Base-by-base conservation (phyloP, 2,329 filamentous ascomycete species). In the Aspergillus hortae region DNA sequence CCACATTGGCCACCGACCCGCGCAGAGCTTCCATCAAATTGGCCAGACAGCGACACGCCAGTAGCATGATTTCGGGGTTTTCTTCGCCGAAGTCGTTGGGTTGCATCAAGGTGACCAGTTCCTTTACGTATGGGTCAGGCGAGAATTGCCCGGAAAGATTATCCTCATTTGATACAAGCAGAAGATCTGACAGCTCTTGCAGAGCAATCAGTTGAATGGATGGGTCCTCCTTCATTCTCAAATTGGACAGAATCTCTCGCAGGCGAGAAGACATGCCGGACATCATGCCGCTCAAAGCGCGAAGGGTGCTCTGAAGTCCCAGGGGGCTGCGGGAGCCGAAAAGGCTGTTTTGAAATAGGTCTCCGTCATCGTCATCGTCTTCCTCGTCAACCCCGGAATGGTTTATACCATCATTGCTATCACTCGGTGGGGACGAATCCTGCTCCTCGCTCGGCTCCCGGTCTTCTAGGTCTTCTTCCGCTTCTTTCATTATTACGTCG, bases 1-100 rank as follows among this genome's bases (percentile, higher is more conserved):
- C 94, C 12, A 99, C 91, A 67, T 95, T 96, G 11, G 91, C 89
- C 45, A 94, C 94, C 52, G 92, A 92, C 32, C 90, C 87, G 17
- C 94, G 92, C 27, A 99, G 77, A 23, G 92, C 95, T 70, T 99
- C 94, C 94, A 99, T 99, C 50, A 99, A 74, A 68, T 99, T 97
- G 54, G 94, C 94, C 62, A 99, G 82, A 71, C 90, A 97, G 54
- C 95, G 88, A 67, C 94, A 99, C 17, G 94, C 92, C 54, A 97
- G 80, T 11, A 99, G 85, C 92, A 97, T 97, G 56, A 97, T 90
- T 70, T 99, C 94, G 0, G 92, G 89, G 61, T 96, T 96, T 68
- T 95, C 91, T 63, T 95, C 90, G 19, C 85, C 86, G 57, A 89
- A 85, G 52, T 95, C 90, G 66, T 89, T 90, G 2, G 90, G 88